These are phyloP conservation scores for Leccinum olivaceopallidum DNA, from an alignment of 768 basidiomycete genomes.

Conservation along the genomic window DNA sequence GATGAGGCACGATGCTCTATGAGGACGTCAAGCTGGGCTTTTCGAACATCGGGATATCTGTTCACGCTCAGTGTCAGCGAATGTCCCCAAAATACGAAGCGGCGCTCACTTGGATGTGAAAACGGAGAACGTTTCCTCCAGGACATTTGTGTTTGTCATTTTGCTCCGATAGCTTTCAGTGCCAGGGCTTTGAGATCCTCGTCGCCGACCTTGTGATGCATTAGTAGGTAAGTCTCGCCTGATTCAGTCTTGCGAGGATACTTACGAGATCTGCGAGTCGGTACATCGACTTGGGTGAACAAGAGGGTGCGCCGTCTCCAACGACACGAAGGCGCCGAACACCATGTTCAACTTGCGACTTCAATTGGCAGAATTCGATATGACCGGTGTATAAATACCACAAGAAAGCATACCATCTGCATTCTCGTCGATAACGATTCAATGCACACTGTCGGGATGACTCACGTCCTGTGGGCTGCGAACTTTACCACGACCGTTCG, in stretches of 20 bases:
- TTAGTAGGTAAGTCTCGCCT: neutral
- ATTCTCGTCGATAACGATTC: neutral
- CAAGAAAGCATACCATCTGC: conserved; percentile 27
- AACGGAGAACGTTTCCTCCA: conserved; percentile 30
- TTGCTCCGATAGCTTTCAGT: conserved; percentile 19
- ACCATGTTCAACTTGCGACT: conserved; percentile 6
- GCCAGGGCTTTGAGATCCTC: conserved; percentile 19
- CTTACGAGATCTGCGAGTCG: conserved; percentile 35
- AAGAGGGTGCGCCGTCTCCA: conserved; percentile 13
- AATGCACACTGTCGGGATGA: neutral
- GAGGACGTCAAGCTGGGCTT: conserved; percentile 20
- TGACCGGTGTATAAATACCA: conserved; percentile 28
- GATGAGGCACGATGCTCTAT: conserved; percentile 4
- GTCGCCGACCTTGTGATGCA: conserved; percentile 13
- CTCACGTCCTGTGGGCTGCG: conserved; percentile 21
- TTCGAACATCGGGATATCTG: conserved; percentile 21
- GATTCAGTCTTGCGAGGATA: neutral
- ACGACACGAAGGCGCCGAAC: neutral
- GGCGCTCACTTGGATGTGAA: conserved; percentile 27
- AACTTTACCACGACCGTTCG: conserved; percentile 10
- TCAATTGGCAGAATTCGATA: conserved; percentile 15
- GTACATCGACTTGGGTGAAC: conserved; percentile 41
- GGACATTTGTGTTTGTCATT: conserved; percentile 22
- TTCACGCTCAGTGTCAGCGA: neutral
- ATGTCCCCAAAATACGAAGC: neutral